These are phyloP conservation scores for Glonium stellatum DNA, from an alignment of 495 filamentous ascomycete species.

Conservation along the genomic window DNA sequence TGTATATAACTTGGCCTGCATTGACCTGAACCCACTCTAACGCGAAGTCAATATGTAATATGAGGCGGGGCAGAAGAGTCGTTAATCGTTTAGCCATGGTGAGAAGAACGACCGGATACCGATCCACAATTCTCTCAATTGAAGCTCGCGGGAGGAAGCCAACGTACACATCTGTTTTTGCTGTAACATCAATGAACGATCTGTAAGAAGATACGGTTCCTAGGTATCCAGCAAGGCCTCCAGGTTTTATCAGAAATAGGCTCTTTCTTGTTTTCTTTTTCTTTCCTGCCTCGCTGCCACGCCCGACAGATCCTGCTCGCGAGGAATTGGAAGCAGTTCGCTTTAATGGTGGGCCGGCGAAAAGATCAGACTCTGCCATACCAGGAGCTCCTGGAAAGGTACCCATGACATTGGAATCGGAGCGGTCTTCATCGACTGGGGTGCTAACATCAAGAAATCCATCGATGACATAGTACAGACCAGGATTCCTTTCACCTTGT, in stretches of 20 bases:
- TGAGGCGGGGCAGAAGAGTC: constrained; percentile 78
- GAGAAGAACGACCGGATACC: constrained; percentile 81
- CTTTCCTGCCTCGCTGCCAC: constrained; percentile 35
- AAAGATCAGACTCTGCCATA: constrained; percentile 24
- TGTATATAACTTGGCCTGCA: constrained; percentile 88
- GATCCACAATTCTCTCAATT: constrained; percentile 85
- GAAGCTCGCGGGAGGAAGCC: constrained; percentile 84
- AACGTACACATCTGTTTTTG: constrained; percentile 97
- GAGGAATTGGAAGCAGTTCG: constrained; percentile 47
- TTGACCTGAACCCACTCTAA: constrained; percentile 96
- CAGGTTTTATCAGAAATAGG: constrained; percentile 88
- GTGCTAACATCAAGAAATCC: constrained; percentile 92
- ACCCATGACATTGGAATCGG: constrained; percentile 32
- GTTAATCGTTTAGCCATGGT: constrained; percentile 95
- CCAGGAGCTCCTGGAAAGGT: constrained; percentile 23
- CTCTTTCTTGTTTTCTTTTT: constrained; percentile 54
- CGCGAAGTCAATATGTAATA: constrained; percentile 96
- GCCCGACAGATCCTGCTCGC: constrained; percentile 15
- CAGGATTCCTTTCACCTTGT: constrained; percentile 90
- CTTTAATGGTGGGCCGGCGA: constrained; percentile 43
- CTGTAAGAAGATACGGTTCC: constrained; percentile 89
- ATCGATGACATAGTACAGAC: constrained; percentile 95
- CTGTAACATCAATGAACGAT: constrained; percentile 92
- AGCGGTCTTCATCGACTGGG: constrained; percentile 46
- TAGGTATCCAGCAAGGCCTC: constrained; percentile 88